Base-by-base conservation (phyloP, 1,284 basidiomycete species). In the Melanopsichium pennsylvanicum region DNA sequence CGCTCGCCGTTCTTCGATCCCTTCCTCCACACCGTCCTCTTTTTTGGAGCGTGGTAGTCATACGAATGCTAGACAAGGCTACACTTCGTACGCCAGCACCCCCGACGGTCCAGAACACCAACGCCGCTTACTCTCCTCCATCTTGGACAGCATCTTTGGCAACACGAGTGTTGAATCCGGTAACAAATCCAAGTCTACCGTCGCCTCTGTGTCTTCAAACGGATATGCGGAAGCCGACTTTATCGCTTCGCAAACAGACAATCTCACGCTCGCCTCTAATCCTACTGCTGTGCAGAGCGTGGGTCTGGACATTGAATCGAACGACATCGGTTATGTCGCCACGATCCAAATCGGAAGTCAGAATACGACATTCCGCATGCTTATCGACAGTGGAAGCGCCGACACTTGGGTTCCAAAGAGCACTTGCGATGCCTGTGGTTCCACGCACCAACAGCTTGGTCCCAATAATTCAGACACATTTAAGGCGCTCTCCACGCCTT, bases 311-410 rank as follows among this genome's bases (percentile, higher is more conserved):
- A 91, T 91, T 51, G 87, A 91, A 86, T 78, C 73, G 22, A 84
- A 85, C 61, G 85, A 86, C 74, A 83, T 85, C 29, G 86, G 86
- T 31, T 87, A 92, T 81, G 83, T 92, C 43, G 88, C 89, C 7
- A 88, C 86, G 22, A 81, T 93, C 27, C 86, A 89, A 79, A 86
- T 93, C 64, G 91, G 91, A 32, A 90, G 88, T 3, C 89, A 89
- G n/a, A 86, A 89, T 2, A 83, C 81, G 35, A 82, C 87, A 71
- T 93, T 90, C 82, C 83, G 85, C 27, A 81, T 94, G 74, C 85
- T 93, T 43, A 69, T 80, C 49, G 92, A 94, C 82, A 90, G 89
- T 22, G 92, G 92, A 27, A 91, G 88, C 8, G 88, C 90, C 13
- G 92, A 94, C 80, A 84, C 91, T 33, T 94, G 92, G 90, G 69